Conservation (phyloP, 2,329 filamentous ascomycete genomes). For the Paraphoma chrysanthemicola region DNA sequence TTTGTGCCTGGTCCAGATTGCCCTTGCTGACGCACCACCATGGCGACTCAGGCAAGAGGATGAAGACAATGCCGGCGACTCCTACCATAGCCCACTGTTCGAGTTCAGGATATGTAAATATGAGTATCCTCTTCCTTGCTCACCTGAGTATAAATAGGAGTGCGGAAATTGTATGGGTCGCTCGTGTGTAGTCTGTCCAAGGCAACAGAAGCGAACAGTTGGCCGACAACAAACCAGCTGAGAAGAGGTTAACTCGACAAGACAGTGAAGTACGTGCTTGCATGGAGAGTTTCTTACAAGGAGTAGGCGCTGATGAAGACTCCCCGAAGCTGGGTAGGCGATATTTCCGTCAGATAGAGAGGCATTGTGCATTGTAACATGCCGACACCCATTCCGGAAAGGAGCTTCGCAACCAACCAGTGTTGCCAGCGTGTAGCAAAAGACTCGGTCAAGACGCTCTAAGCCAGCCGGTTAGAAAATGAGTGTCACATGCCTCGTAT, state of each 20-base stretch:
- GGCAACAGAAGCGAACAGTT: background rate
- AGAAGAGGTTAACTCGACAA: too few species aligned
- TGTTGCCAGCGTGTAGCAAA: background rate
- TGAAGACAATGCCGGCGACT: background rate
- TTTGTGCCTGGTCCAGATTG: background rate
- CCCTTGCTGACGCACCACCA: background rate
- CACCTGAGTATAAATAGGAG: background rate
- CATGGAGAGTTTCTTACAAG: background rate
- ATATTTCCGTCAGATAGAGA: background rate
- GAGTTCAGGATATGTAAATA: background rate
- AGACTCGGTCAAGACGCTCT: background rate
- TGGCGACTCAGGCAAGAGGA: background rate
- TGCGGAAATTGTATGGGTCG: background rate
- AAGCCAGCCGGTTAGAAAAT: background rate
- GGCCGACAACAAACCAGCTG: background rate
- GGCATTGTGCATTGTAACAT: background rate
- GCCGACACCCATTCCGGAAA: constrained; percentile 1
- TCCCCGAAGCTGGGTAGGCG: background rate
- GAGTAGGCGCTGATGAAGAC: background rate
- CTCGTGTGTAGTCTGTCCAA: background rate
- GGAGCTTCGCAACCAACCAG: constrained; percentile 4
- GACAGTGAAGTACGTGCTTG: too few species aligned
- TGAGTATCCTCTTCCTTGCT: background rate
- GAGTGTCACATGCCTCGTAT: background rate
- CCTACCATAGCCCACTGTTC: background rate